Conservation (phyloP, 257 asterid genomes). For the Solanum corneliomulleri region DNA sequence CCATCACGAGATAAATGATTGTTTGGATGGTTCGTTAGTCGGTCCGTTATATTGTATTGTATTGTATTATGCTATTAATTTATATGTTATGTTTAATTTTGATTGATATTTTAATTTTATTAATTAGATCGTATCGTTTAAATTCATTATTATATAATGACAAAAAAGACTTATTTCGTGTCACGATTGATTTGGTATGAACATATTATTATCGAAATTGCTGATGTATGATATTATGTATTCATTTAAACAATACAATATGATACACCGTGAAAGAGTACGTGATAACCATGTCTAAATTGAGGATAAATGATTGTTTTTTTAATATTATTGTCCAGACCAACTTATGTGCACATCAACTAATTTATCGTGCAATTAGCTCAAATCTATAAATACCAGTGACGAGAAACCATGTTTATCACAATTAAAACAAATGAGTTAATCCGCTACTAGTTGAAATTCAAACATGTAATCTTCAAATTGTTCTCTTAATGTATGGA, state of each 20-base stretch:
- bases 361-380: accelerated
- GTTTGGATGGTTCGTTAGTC: not conserved
- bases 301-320: not conserved
- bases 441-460: not conserved
- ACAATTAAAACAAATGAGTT: not conserved
- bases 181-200: too few species aligned
- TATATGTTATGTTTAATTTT: too few species aligned
- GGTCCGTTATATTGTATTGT: not conserved
- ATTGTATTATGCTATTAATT: too few species aligned
- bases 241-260: too few species aligned
- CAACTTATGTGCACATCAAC: not conserved
- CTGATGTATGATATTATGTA: not conserved
- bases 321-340: not conserved
- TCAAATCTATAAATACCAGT: too few species aligned
- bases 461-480: not conserved
- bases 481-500: not conserved
- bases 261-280: too few species aligned
- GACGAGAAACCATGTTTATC: not conserved
- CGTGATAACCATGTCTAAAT: not conserved
- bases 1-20: not conserved
- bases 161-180: not conserved
- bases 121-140: too few species aligned
- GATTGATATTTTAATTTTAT: too few species aligned
- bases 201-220: too few species aligned
- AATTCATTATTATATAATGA: too few species aligned